phyloP scores from a whole-genome alignment of 441 rosid genomes.

The Rhodomyrtus psidioides region DNA sequence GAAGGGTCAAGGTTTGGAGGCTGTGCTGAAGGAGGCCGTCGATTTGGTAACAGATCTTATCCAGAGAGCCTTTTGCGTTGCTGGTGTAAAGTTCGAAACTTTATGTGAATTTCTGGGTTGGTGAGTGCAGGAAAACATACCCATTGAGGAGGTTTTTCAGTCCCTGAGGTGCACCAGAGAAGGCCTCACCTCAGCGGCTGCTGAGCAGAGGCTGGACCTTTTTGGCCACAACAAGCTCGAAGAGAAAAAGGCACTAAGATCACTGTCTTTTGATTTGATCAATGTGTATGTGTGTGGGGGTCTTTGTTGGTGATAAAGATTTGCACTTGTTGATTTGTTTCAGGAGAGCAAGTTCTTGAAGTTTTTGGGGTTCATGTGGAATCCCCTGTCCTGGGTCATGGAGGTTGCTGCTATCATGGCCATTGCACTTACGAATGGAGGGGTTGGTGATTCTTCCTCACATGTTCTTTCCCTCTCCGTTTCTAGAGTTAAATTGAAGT shows the following conservation, averaged over 20 bases:
- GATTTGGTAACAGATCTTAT: constrained; percentile 52
- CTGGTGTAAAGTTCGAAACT: constrained; percentile 3
- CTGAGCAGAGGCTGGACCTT: constrained; percentile 73
- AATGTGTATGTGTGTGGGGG: neutral
- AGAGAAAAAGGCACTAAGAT: constrained; percentile 56
- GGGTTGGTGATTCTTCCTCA: constrained; percentile 38
- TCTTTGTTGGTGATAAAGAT: neutral
- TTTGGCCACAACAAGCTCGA: constrained; percentile 97
- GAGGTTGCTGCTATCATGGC: constrained; percentile 99
- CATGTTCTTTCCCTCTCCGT: neutral
- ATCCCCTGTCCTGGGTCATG: constrained; percentile 98
- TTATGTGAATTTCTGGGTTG: constrained; percentile 6
- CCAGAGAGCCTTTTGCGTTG: neutral
- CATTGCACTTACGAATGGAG: constrained; percentile 97
- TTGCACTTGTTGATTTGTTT: constrained; percentile 6
- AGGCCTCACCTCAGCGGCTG: constrained; percentile 65
- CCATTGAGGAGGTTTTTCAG: constrained; percentile 90
- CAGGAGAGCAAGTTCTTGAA: constrained; percentile 92
- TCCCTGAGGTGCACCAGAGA: constrained; percentile 82
- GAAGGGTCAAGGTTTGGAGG: constrained; percentile 15
- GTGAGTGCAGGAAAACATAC: constrained; percentile 71
- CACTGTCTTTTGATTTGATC: neutral
- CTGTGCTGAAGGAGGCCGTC: constrained; percentile 21
- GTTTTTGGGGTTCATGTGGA: constrained; percentile 95
- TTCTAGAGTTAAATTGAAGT: neutral